A percentile compares a stretch with the other conserved stretches of the same genome.
phyloP scores from a whole-genome alignment of 495 filamentous ascomycete genomes.

The Bryoglossum gracile region DNA sequence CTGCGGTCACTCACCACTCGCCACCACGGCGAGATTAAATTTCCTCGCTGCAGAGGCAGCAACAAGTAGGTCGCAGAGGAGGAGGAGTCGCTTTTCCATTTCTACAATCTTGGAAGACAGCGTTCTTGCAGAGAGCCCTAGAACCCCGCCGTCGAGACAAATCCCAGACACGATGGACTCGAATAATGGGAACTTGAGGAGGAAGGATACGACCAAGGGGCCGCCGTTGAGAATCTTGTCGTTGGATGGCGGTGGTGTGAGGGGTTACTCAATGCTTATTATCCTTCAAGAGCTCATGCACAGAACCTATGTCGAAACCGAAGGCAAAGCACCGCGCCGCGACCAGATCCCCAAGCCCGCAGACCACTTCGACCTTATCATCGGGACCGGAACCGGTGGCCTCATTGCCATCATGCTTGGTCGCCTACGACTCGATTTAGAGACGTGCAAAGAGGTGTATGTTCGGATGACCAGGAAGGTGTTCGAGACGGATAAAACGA shows the following conservation, averaged over 20 bases:
- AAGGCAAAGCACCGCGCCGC: conserved; percentile 74
- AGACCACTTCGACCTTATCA: conserved; percentile 97
- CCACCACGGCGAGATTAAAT: conserved; percentile 21
- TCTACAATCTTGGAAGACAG: conserved; percentile 7
- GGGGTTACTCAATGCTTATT: conserved; percentile 94
- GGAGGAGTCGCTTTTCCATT: conserved; percentile 6
- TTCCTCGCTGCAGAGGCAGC: conserved; percentile 18
- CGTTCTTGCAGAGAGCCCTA: not conserved
- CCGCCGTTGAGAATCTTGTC: conserved; percentile 88
- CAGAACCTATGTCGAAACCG: conserved; percentile 75
- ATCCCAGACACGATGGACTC: conserved; percentile 10
- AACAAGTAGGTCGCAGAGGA: not conserved
- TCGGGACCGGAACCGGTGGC: conserved; percentile 89
- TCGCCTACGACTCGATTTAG: conserved; percentile 80
- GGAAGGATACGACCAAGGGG: conserved; percentile 91
- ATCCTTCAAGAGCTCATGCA: conserved; percentile 97
- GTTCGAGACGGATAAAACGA: conserved; percentile 96
- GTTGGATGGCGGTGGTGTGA: conserved; percentile 86
- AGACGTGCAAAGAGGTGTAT: conserved; percentile 94
- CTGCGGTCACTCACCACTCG: too few relatives aligned
- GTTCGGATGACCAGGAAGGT: conserved; percentile 88
- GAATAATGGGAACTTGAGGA: conserved; percentile 37
- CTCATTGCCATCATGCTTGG: conserved; percentile 96
- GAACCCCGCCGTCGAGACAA: conserved; percentile 4
- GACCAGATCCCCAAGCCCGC: conserved; percentile 93